Percentiles rank a stretch among this genome's conserved stretches.
Evolutionary conservation across 306 rosid genomes (phyloP).

Genomic region (Bauhinia variegata): DNA sequence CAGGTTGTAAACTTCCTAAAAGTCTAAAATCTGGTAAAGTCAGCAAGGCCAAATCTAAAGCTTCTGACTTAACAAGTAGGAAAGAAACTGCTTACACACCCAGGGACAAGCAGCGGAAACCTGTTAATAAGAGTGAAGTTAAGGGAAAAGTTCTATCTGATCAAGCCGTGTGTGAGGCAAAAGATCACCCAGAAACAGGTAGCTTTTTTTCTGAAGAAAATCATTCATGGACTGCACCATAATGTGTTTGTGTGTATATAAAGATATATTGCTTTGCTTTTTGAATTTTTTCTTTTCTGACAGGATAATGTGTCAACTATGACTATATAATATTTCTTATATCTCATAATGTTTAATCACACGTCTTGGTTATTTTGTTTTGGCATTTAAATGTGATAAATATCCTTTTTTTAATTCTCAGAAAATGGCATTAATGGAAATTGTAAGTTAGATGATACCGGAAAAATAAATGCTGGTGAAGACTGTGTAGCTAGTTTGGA

Average conservation of each 20-base stretch:
- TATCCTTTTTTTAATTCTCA: slow-evolving; percentile 25
- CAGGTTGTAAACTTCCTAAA: slow-evolving; percentile 64
- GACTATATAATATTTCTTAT: slow-evolving; percentile 11
- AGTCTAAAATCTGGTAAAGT: slow-evolving; percentile 46
- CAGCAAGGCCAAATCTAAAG: slow-evolving; percentile 54
- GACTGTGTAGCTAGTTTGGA: slow-evolving; percentile 44
- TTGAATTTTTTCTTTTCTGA: not conserved
- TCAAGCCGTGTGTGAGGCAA: slow-evolving; percentile 44
- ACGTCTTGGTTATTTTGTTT: slow-evolving; percentile 20
- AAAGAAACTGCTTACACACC: slow-evolving; percentile 47
- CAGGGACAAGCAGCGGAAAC: slow-evolving; percentile 55
- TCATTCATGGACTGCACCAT: slow-evolving; percentile 10
- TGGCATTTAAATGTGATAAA: slow-evolving; percentile 17
- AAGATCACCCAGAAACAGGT: slow-evolving; percentile 63
- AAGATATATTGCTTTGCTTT: no score
- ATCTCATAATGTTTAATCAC: slow-evolving; percentile 28
- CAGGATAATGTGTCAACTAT: slow-evolving; percentile 11
- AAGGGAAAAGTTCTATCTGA: slow-evolving; percentile 47
- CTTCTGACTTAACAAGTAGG: slow-evolving; percentile 54
- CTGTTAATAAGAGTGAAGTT: slow-evolving; percentile 55
- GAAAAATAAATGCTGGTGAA: slow-evolving; percentile 41
- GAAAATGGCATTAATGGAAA: slow-evolving; percentile 51
- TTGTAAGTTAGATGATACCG: slow-evolving; percentile 44
- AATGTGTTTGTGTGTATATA: no score
- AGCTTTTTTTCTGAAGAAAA: slow-evolving; percentile 28